Evolutionary conservation across 176 grass and related monocot species (phyloP).

Genomic region (Phragmites australis): DNA sequence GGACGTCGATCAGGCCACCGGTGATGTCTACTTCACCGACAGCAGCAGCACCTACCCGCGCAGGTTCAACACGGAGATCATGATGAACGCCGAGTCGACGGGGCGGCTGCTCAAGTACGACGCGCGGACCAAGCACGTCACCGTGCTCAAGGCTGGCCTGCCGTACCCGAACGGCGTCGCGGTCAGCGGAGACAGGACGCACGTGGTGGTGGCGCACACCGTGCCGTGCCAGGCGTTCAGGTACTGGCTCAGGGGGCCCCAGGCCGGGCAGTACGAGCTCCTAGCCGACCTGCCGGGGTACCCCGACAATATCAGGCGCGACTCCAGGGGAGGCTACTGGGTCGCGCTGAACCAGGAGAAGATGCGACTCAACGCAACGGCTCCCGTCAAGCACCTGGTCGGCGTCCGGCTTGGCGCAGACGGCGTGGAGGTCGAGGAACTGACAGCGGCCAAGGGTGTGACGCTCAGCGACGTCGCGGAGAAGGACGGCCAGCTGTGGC

Average conservation of each 20-base stretch:
- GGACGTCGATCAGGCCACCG: slow-evolving; percentile 34
- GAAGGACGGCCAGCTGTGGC: slow-evolving; percentile 24
- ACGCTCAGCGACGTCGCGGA: slow-evolving; percentile 42
- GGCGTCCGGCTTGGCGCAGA: slow-evolving; percentile 11
- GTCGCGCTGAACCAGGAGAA: slow-evolving; percentile 41
- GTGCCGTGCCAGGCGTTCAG: slow-evolving; percentile 10
- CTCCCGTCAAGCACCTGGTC: slow-evolving; percentile 9
- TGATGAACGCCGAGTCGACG: not conserved
- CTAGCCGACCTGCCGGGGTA: slow-evolving; percentile 49
- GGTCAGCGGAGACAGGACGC: slow-evolving; percentile 4
- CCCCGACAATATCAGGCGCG: slow-evolving; percentile 46
- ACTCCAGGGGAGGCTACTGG: slow-evolving; percentile 45
- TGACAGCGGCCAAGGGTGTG: not conserved
- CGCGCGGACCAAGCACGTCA: not conserved
- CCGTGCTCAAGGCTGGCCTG: slow-evolving; percentile 2
- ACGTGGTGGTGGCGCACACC: slow-evolving; percentile 33
- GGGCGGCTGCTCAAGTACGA: slow-evolving; percentile 23
- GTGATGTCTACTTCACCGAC: slow-evolving; percentile 41
- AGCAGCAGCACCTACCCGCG: slow-evolving; percentile 17
- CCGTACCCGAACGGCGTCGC: slow-evolving; percentile 30
- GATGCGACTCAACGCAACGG: not conserved
- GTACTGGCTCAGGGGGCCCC: slow-evolving; percentile 45
- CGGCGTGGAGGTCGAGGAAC: slow-evolving; percentile 28
- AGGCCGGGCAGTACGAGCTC: slow-evolving; percentile 21
- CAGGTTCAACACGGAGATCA: not conserved